Base-by-base conservation (phyloP, 1,284 basidiomycete species). In the Malassezia caprae region DNA sequence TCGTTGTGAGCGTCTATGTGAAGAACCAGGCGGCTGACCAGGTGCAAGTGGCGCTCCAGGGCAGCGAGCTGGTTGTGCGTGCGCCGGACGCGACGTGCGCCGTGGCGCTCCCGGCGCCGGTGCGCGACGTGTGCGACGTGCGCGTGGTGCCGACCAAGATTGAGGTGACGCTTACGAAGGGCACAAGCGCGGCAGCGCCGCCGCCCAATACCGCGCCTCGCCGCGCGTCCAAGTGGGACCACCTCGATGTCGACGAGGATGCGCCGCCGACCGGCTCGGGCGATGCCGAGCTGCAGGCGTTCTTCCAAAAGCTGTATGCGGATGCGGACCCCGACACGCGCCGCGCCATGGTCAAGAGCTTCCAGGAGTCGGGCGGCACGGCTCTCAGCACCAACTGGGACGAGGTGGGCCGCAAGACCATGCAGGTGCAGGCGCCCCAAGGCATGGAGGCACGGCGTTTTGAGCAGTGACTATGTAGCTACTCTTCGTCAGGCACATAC, bases 281-380 rank as follows among this genome's bases (percentile, higher is more conserved):
- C 6, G 63, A 65, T 13, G 64, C 63, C 2, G 65, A 66, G 26
- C 59, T 74, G 39, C 63, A 74, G 37, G 52, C 58, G 8, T 74
- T 74, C 43, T 74, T 74, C 60, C 64, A 73, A 42, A 58, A 67
- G 42, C 59, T 74, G 19, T 74, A 72, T 45, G 65, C 67, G 13
- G 65, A 67, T 23, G 71, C 72, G 19, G 65, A 70, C 51, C 60
- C 63, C 30, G 70, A 74, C 34, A 73, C 72, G n/a, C 55, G 59
- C 13, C 52, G 64, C 12, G 72, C 72, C 13, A 74, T 74, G 72
- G 58, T 70, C 41, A 74, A 74, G 56, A 61, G 58, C 42, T 74
- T 67, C 60, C 61, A 64, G 48, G 72, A 74, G 46, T 64, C 60
- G 31, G 65, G 65, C 26, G 72, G 72, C 15, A 74, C 72, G 3